These are phyloP conservation scores for Lepiota brunneoincarnata DNA, from an alignment of 768 basidiomycete species.

Conservation along the genomic window DNA sequence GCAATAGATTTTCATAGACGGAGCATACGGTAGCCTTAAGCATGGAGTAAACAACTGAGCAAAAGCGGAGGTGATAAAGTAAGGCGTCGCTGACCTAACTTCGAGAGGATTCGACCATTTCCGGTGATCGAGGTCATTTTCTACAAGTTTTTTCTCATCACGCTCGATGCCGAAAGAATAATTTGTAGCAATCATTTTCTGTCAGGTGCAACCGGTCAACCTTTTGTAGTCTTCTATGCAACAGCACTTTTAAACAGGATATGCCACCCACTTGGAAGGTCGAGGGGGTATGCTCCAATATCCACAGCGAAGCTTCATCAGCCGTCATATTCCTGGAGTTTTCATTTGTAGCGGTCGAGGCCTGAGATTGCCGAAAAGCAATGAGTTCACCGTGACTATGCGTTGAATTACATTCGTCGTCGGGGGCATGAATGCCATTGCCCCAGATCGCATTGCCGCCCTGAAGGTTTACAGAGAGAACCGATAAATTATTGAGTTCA, in stretches of 20 bases:
- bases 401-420: conserved; percentile 54
- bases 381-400: conserved; percentile 82
- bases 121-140: conserved; percentile 67
- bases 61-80: not conserved
- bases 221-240: not conserved
- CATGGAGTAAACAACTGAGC: not conserved
- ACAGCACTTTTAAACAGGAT: not conserved
- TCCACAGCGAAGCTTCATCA: conserved; percentile 71
- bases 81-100: conserved; percentile 44
- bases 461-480: conserved; percentile 32
- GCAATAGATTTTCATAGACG: conserved; percentile 89
- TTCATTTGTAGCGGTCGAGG: conserved; percentile 21
- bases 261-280: conserved; percentile 65
- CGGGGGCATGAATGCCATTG: conserved; percentile 69
- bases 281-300: conserved; percentile 75
- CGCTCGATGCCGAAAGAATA: conserved; percentile 90
- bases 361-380: conserved; percentile 56
- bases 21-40: conserved; percentile 78
- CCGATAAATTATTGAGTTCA: not conserved
- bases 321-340: conserved; percentile 68
- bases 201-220: not conserved
- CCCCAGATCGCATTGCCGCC: conserved; percentile 89
- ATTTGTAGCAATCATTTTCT: conserved; percentile 83
- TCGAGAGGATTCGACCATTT: conserved; percentile 96
- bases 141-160: conserved; percentile 57